Conservation (phyloP, 108 stramenopile species). For the Nitzschia sp. region DNA sequence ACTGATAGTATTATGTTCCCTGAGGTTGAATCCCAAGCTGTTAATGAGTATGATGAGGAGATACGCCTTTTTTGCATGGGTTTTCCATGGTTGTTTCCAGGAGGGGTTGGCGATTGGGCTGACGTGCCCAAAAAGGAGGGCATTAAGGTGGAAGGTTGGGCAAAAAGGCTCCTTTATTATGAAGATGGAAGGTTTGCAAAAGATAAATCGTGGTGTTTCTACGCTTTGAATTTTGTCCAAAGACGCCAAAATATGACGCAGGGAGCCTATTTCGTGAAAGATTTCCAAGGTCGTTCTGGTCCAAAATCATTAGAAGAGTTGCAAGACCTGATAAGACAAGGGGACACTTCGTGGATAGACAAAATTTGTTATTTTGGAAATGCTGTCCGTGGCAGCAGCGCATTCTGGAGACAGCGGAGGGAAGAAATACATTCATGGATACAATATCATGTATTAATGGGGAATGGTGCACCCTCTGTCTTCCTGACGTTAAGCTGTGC, state of each 20-base stretch:
- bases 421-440: not conserved
- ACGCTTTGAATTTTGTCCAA: not conserved
- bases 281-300: not conserved
- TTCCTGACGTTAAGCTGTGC: not conserved
- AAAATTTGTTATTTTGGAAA: not conserved
- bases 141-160: not conserved
- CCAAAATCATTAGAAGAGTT: not conserved
- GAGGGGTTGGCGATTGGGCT: not conserved
- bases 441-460: not conserved
- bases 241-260: not conserved
- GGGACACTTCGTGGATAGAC: not conserved
- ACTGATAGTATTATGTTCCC: not conserved
- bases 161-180: not conserved
- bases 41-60: not conserved
- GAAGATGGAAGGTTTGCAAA: not conserved
- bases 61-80: not conserved
- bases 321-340: not conserved
- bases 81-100: not conserved
- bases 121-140: not conserved
- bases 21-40: not conserved
- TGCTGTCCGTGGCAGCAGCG: not conserved
- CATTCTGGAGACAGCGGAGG: not conserved
- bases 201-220: not conserved
- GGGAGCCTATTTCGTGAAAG: not conserved
- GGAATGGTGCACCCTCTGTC: not conserved